These are phyloP conservation scores for Bruguiera parviflora DNA, from an alignment of 345 rosid species.

Conservation along the genomic window DNA sequence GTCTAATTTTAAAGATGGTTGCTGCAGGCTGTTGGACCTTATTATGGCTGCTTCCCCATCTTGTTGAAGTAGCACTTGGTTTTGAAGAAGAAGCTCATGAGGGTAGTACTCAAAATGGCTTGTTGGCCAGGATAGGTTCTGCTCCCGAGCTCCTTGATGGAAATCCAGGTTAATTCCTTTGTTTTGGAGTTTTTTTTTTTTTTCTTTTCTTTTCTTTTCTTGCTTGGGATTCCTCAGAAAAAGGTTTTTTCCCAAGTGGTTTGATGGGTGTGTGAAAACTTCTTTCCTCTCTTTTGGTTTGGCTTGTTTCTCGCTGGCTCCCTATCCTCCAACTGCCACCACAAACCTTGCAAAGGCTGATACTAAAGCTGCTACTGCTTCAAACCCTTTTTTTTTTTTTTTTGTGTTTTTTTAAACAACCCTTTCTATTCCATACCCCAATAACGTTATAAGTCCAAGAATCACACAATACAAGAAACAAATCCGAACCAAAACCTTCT, in stretches of 20 bases:
- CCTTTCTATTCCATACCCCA: constrained; percentile 33
- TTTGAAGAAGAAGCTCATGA: constrained; percentile 18
- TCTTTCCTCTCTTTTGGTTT: no score
- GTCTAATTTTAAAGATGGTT: constrained; percentile 1
- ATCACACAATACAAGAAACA: constrained; percentile 5
- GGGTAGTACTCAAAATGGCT: constrained; percentile 5
- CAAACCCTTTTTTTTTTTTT: not conserved
- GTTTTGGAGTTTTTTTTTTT: not conserved
- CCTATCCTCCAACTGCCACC: constrained; percentile 35
- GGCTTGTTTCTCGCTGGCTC: constrained; percentile 15
- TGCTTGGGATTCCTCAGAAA: not conserved
- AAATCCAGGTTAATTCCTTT: constrained; percentile 39
- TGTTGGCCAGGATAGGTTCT: constrained; percentile 6
- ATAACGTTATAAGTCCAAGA: constrained; percentile 29
- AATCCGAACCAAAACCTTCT: constrained; percentile 14
- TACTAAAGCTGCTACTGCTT: constrained; percentile 33
- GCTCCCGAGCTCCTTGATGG: constrained; percentile 19
- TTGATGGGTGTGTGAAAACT: no score
- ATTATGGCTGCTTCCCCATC: no score
- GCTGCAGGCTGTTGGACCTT: not conserved
- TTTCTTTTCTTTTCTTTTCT: no score
- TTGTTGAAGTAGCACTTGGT: constrained; percentile 21
- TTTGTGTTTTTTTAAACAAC: no score
- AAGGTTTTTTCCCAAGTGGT: not conserved
- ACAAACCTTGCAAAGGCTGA: constrained; percentile 35